A percentile compares a stretch with the other conserved stretches of the same genome.
These are phyloP conservation scores for Diaporthe humulicola DNA, from an alignment of 2,329 filamentous ascomycete species.

Conservation along the genomic window DNA sequence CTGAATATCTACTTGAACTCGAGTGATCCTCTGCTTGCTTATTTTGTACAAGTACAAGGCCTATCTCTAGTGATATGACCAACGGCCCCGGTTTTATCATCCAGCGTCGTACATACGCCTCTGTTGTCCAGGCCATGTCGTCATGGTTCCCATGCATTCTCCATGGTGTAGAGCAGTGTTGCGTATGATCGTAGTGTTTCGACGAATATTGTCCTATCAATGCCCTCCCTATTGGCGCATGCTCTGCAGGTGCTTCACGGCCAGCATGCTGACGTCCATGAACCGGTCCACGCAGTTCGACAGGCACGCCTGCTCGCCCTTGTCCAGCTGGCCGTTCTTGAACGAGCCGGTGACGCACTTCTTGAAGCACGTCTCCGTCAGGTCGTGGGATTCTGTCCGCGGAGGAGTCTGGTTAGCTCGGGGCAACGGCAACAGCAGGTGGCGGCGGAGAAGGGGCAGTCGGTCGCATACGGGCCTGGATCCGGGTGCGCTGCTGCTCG, in stretches of 20 bases:
- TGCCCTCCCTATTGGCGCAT: constrained; percentile 54
- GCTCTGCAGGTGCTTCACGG: constrained; percentile 86
- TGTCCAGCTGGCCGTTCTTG: constrained; percentile 79
- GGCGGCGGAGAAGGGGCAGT: not conserved
- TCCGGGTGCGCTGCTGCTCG: constrained; percentile 85
- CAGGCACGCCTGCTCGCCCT: constrained; percentile 84
- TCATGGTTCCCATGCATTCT: not conserved
- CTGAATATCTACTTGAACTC: not conserved
- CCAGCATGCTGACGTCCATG: constrained; percentile 87
- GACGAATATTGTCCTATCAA: not conserved
- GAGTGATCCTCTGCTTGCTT: not conserved
- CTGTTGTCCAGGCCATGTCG: not conserved
- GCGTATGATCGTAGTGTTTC: not conserved
- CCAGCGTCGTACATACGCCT: not conserved
- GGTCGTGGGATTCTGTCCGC: constrained; percentile 63
- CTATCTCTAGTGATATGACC: not conserved
- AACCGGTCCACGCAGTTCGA: constrained; percentile 95
- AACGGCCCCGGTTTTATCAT: not conserved
- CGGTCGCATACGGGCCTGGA: constrained; percentile 67
- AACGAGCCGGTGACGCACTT: constrained; percentile 89
- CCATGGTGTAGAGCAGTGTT: not conserved
- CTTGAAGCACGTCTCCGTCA: constrained; percentile 88
- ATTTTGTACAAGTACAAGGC: not conserved
- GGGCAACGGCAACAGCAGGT: constrained; percentile 7
- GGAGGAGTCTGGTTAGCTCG: not conserved